phyloP scores from a whole-genome alignment of 106 monocot species.

The Phalaenopsis aphrodite region DNA sequence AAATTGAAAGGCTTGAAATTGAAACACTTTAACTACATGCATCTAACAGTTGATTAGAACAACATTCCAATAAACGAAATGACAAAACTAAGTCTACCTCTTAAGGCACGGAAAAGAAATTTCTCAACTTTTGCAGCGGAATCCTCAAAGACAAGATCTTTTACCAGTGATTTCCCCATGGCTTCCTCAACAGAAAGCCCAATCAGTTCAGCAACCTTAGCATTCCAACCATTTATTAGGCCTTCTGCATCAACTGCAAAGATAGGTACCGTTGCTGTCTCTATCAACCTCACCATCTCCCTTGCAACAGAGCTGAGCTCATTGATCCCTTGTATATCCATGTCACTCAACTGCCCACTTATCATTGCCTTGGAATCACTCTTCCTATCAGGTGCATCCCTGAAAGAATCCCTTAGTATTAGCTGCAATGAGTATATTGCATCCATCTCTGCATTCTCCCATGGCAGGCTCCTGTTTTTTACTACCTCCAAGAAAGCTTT shows the following conservation, averaged over 20 bases:
- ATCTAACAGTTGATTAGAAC: neutral
- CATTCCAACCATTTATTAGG: slow-evolving; percentile 88
- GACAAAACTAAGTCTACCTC: slow-evolving; percentile 28
- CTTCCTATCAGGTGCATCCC: slow-evolving; percentile 30
- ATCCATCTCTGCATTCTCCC: slow-evolving; percentile 99
- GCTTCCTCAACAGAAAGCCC: slow-evolving; percentile 75
- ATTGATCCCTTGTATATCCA: slow-evolving; percentile 78
- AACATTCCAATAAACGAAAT: neutral
- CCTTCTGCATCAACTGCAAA: slow-evolving; percentile 83
- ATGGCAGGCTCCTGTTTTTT: slow-evolving; percentile 79
- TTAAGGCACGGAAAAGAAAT: slow-evolving; percentile 57
- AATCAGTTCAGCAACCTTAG: slow-evolving; percentile 75
- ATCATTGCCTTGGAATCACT: slow-evolving; percentile 48
- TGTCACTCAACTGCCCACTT: slow-evolving; percentile 33
- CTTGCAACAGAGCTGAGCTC: slow-evolving; percentile 87
- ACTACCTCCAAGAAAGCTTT: slow-evolving; percentile 93
- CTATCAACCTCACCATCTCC: slow-evolving; percentile 95
- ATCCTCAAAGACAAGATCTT: slow-evolving; percentile 80
- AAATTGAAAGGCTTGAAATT: slow-evolving; percentile 3
- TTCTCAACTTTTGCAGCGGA: slow-evolving; percentile 51
- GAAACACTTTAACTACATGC: neutral
- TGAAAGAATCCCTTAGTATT: slow-evolving; percentile 86
- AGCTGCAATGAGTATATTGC: slow-evolving; percentile 91
- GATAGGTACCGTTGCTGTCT: slow-evolving; percentile 85
- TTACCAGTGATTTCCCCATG: slow-evolving; percentile 81